Evolutionary conservation across 169 alveolate species (phyloP).

Genomic region (Amoebophrya sp.): DNA sequence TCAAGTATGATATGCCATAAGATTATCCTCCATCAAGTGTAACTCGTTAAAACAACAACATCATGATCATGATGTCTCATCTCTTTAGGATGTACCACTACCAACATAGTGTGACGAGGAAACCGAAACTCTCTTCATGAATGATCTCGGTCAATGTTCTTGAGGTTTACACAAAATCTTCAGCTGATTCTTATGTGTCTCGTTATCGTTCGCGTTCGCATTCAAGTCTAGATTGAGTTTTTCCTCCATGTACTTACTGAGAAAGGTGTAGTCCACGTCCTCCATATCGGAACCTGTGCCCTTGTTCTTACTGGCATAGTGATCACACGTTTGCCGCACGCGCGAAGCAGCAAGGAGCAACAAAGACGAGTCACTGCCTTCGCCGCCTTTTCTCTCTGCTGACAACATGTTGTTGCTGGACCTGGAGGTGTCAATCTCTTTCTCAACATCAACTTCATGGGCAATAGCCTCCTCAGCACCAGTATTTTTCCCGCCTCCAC

Average conservation of each 20-base stretch:
- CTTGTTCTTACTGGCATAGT: neutral
- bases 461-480: neutral
- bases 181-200: no score
- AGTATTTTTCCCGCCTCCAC: neutral
- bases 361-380: neutral
- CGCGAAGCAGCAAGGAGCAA: neutral
- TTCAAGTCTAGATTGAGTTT: neutral
- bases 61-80: no score
- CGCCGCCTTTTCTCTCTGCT: neutral
- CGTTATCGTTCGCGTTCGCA: no score
- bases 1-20: no score
- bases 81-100: no score
- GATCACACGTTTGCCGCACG: neutral
- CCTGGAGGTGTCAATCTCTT: neutral
- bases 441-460: no score
- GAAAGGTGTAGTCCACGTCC: neutral
- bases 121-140: no score
- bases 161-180: no score
- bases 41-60: no score
- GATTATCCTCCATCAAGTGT: no score
- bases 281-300: neutral
- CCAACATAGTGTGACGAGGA: no score
- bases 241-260: neutral
- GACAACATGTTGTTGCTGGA: neutral
- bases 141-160: no score